These are phyloP conservation scores for Sophora flavescens DNA, from an alignment of 306 rosid species.

Conservation along the genomic window DNA sequence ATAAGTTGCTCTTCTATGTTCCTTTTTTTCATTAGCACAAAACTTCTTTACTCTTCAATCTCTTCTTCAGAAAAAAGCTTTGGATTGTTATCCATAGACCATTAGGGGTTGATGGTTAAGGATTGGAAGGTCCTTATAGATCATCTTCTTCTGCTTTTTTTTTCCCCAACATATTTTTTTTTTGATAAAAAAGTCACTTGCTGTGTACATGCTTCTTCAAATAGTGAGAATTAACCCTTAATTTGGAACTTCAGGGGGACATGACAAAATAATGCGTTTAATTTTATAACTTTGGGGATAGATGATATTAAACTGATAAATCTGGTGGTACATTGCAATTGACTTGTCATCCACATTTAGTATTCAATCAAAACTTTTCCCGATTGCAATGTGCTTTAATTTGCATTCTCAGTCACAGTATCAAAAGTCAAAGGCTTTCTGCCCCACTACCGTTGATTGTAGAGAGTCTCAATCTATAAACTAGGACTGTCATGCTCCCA, in stretches of 20 bases:
- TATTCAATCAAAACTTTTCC: not conserved
- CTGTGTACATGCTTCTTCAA: not conserved
- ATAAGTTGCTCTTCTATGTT: constrained; percentile 10
- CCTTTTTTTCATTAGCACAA: constrained; percentile 17
- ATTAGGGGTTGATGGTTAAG: not conserved
- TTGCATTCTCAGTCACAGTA: not conserved
- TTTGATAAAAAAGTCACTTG: not conserved
- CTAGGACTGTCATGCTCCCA: constrained; percentile 1
- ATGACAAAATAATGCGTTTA: too few relatives aligned
- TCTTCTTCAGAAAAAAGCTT: too few relatives aligned
- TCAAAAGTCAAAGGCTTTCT: not conserved
- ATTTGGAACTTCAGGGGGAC: too few relatives aligned
- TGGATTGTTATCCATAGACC: too few relatives aligned
- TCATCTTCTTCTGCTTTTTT: too few relatives aligned
- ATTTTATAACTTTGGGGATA: not conserved
- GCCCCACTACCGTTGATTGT: not conserved
- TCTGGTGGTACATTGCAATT: constrained; percentile 3
- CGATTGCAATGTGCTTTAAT: not conserved
- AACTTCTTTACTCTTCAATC: constrained; percentile 4
- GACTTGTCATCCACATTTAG: not conserved
- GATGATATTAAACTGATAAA: not conserved
- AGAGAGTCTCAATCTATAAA: constrained; percentile 7
- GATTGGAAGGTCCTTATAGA: not conserved
- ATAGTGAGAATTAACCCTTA: too few relatives aligned
- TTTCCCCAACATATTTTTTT: not conserved